A percentile compares a stretch with the other conserved stretches of the same genome.
Conservation (phyloP, 306 rosid species). For the Cucumis cinereus region DNA sequence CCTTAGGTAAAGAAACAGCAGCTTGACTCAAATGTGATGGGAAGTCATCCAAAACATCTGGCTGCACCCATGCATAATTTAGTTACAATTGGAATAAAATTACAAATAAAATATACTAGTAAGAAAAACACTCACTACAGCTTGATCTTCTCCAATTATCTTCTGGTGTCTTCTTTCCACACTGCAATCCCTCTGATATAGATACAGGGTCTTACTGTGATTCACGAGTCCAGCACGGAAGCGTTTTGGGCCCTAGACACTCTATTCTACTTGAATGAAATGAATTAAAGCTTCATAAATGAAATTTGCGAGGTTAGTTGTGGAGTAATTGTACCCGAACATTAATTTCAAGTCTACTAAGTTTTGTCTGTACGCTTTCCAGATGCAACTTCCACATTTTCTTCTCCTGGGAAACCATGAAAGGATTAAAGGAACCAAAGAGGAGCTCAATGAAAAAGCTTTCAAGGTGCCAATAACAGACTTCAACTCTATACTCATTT, state of each 20-base stretch:
- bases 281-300: no score
- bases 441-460: neutral
- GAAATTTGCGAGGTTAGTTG: no score
- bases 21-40: constrained; percentile 92
- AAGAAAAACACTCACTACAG: constrained; percentile 45
- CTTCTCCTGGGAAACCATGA: neutral
- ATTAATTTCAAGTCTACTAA: no score
- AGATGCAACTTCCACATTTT: neutral
- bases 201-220: no score
- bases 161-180: constrained; percentile 98
- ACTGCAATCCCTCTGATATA: constrained; percentile 94
- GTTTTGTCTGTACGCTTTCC: neutral
- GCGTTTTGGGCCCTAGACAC: no score
- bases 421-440: neutral
- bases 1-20: constrained; percentile 97
- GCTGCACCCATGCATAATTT: constrained; percentile 46
- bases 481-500: neutral
- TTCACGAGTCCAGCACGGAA: neutral
- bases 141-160: constrained; percentile 97
- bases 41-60: constrained; percentile 58
- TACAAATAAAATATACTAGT: neutral
- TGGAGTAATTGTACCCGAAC: no score
- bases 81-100: constrained; percentile 16
- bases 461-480: neutral
- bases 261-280: no score